Evolutionary conservation across 352 stramenopile species (phyloP).

Genomic region (Blastocystis sp.): DNA sequence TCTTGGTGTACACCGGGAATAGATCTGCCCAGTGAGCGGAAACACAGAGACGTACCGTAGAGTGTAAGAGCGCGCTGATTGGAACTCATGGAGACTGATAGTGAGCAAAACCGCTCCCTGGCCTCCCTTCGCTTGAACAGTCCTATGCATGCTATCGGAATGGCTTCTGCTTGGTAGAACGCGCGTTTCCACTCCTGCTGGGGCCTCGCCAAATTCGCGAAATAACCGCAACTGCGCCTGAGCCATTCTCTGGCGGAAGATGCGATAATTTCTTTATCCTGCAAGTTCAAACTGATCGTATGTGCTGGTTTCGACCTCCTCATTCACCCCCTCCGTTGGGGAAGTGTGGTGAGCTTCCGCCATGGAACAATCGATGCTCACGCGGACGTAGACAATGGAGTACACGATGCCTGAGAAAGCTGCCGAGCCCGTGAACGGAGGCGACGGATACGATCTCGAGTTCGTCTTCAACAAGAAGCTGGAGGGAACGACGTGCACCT

Average conservation of each 20-base stretch:
- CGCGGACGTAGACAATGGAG: neutral
- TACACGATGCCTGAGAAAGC: neutral
- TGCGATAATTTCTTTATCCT: neutral
- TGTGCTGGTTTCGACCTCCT: neutral
- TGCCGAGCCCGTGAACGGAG: neutral
- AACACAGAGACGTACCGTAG: neutral
- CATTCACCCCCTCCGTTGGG: too few species aligned
- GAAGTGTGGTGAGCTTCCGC: too few species aligned
- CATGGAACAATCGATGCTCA: neutral
- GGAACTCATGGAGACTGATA: neutral
- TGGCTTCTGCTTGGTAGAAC: neutral
- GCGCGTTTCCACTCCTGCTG: too few species aligned
- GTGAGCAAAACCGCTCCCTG: too few species aligned
- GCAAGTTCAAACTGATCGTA: neutral
- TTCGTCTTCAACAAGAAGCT: constrained; percentile 32
- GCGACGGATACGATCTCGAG: constrained; percentile 47
- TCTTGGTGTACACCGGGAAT: neutral
- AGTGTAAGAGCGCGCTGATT: neutral
- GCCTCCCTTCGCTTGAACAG: too few species aligned
- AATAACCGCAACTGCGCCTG: too few species aligned
- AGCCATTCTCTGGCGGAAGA: neutral
- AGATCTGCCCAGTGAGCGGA: neutral
- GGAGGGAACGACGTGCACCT: constrained; percentile 73
- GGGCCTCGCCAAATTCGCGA: too few species aligned
- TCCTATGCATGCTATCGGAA: too few species aligned